Evolutionary conservation across 1,284 basidiomycete genomes (phyloP).

Genomic region (Malassezia furfur): DNA sequence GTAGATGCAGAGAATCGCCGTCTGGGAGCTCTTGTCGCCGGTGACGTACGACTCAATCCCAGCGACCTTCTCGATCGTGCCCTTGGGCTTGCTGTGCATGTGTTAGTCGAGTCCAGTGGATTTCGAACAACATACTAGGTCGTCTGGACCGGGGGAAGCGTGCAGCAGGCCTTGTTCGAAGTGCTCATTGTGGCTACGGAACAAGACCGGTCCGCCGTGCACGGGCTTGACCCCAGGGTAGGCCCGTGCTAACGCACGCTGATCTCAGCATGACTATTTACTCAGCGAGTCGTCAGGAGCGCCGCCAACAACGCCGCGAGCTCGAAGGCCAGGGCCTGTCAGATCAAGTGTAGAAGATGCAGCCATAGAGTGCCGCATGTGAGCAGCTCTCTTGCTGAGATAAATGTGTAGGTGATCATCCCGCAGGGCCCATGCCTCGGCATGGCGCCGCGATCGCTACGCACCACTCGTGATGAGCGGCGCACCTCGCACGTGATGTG

Average conservation of each 20-base stretch:
- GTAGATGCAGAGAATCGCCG: conserved; percentile 57
- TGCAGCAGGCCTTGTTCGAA: conserved; percentile 50
- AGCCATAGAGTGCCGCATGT: not conserved
- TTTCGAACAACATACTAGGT: conserved; percentile 37
- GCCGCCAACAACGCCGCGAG: too few relatives aligned
- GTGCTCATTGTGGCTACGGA: conserved; percentile 9
- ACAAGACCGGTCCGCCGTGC: not conserved
- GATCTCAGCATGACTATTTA: not conserved
- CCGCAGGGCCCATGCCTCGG: not conserved
- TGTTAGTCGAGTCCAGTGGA: not conserved
- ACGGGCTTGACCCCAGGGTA: not conserved
- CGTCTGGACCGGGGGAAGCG: conserved; percentile 51
- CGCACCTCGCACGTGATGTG: not conserved
- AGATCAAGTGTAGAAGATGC: conserved; percentile 8
- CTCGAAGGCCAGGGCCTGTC: not conserved
- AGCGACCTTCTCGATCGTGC: conserved; percentile 49
- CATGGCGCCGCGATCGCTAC: too few relatives aligned
- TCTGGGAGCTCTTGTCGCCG: conserved; percentile 51
- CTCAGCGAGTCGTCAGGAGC: not conserved
- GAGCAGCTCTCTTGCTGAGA: not conserved
- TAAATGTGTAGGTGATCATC: not conserved
- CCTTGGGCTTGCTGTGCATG: conserved; percentile 44
- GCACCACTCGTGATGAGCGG: too few relatives aligned
- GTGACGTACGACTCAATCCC: conserved; percentile 31
- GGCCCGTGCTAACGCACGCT: conserved; percentile 2